Evolutionary conservation across 306 rosid genomes (phyloP).

Genomic region (Astragalus membranaceus): DNA sequence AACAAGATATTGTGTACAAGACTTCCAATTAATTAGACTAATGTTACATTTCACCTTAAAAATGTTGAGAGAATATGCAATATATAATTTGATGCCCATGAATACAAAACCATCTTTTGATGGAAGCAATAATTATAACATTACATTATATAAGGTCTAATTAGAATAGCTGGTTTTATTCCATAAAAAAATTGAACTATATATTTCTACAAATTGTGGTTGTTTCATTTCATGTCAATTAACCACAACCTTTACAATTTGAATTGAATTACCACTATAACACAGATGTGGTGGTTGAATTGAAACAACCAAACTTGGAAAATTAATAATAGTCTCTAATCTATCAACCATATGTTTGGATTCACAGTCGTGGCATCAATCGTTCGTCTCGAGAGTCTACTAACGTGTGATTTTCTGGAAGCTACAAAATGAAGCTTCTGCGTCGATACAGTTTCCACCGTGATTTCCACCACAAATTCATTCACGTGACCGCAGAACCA

Average conservation of each 20-base stretch:
- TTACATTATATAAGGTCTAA: neutral
- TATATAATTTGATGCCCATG: neutral
- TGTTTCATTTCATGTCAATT: slow-evolving; percentile 24
- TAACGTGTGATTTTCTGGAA: too few relatives aligned
- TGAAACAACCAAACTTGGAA: slow-evolving; percentile 14
- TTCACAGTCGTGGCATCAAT: too few relatives aligned
- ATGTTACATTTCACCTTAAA: too few relatives aligned
- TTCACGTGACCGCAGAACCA: too few relatives aligned
- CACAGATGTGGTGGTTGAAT: slow-evolving; percentile 3
- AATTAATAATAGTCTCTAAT: slow-evolving; percentile 18
- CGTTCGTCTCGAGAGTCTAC: too few relatives aligned
- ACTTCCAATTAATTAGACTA: too few relatives aligned
- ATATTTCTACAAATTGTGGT: neutral
- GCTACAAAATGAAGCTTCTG: too few relatives aligned
- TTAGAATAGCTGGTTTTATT: neutral
- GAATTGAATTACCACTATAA: slow-evolving; percentile 24
- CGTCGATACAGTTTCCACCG: too few relatives aligned
- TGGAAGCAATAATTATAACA: neutral
- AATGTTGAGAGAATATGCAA: neutral
- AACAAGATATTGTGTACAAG: too few relatives aligned
- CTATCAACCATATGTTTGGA: neutral
- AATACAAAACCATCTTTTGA: too few relatives aligned
- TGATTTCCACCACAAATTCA: too few relatives aligned
- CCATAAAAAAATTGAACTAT: neutral
- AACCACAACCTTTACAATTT: slow-evolving; percentile 20